These are phyloP conservation scores for Debaryomycetaceae sp. DNA, from an alignment of 1,139 yeast genomes.

Conservation along the genomic window DNA sequence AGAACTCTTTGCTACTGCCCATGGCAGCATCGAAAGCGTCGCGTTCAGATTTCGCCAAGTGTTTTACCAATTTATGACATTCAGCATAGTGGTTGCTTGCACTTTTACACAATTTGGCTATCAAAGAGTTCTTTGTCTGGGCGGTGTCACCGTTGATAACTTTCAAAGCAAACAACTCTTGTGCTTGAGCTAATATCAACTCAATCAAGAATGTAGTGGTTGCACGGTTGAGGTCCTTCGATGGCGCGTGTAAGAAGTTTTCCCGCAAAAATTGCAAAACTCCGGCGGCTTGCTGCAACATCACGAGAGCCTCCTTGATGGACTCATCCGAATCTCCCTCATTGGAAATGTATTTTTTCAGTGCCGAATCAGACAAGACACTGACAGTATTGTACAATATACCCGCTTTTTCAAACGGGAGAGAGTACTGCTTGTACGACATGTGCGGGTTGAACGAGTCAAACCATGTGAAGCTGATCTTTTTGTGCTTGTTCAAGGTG, in stretches of 20 bases:
- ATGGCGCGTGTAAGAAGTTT: constrained; percentile 87
- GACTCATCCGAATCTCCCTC: constrained; percentile 41
- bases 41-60: constrained; percentile 20
- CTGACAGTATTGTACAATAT: constrained; percentile 62
- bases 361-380: constrained; percentile 44
- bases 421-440: constrained; percentile 43
- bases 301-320: constrained; percentile 53
- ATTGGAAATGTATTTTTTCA: constrained; percentile 36
- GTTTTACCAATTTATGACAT: constrained; percentile 36
- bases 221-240: constrained; percentile 68
- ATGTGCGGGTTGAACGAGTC: constrained; percentile 56
- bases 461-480: constrained; percentile 71
- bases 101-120: constrained; percentile 67
- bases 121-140: constrained; percentile 57
- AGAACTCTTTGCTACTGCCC: no score
- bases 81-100: constrained; percentile 54
- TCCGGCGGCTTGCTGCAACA: constrained; percentile 77
- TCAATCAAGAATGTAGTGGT: constrained; percentile 62
- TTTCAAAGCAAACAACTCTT: constrained; percentile 72
- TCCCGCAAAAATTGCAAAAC: constrained; percentile 68
- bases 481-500: constrained; percentile 45
- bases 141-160: constrained; percentile 48
- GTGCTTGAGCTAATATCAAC: constrained; percentile 82
- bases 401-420: constrained; percentile 90
- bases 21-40: constrained; percentile 13